A percentile compares a stretch with the other conserved stretches of the same genome.
These are phyloP conservation scores for Iris macrosiphon DNA, from an alignment of 106 monocot species.

Conservation along the genomic window DNA sequence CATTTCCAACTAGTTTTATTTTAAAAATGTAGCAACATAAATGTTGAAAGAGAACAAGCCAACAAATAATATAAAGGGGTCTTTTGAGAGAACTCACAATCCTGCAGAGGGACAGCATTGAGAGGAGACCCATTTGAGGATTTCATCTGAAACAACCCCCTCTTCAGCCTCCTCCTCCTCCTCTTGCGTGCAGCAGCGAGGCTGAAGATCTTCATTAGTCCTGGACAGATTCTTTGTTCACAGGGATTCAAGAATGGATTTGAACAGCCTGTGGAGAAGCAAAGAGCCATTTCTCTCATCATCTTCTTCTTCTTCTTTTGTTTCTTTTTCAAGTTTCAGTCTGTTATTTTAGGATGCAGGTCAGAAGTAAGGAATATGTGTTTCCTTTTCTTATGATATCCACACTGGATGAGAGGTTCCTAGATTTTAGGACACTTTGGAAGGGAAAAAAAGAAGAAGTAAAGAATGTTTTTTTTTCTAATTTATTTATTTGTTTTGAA, in stretches of 20 bases:
- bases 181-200: neutral
- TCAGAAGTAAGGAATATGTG: too few relatives aligned
- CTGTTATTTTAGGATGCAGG: neutral
- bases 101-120: conserved; percentile 21
- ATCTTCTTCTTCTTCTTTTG: too few relatives aligned
- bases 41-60: neutral
- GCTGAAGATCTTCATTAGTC: neutral
- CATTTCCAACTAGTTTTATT: neutral
- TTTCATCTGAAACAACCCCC: conserved; percentile 15
- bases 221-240: neutral
- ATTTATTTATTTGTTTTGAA: too few relatives aligned
- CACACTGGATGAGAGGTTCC: neutral
- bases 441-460: neutral
- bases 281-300: too few relatives aligned
- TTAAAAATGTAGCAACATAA: neutral
- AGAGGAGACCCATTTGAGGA: conserved; percentile 38
- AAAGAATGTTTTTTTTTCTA: too few relatives aligned
- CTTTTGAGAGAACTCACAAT: conserved; percentile 16
- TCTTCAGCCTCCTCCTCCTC: neutral
- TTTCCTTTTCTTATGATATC: neutral
- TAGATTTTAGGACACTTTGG: neutral
- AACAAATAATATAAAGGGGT: neutral
- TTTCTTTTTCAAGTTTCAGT: neutral
- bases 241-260: neutral
- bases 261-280: too few relatives aligned